Base-by-base conservation (phyloP, 2,329 filamentous ascomycete genomes). In the Neonectria ditissima region DNA sequence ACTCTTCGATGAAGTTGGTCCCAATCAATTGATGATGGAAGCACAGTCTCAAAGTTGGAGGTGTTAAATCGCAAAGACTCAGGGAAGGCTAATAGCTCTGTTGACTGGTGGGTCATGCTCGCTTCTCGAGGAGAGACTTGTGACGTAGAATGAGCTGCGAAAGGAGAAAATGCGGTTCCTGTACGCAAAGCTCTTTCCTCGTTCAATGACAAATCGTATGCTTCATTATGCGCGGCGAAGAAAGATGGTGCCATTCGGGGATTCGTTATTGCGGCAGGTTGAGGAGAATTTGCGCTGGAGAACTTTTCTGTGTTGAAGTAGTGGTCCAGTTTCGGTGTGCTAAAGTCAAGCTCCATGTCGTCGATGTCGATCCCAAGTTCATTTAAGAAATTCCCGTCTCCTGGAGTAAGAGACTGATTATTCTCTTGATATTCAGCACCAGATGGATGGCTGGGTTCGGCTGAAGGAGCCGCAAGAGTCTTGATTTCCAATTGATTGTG, bases 381-480 rank as follows among this genome's bases (percentile, higher is more conserved):
- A 5, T 5, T 4, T 3, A 20, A 5, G 2, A 32, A 32, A 10
- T 11, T 16, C 13, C 2, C 47, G 8, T 32, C 8, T 20, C 4
- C 26, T 32, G 4, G 9, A 8, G 2, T 10, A 2, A 20, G 13
- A 6, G n/a, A 5, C 4, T 5, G 5, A 5, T 32, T 14, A 11
- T 8, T 4, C 5, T 11, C 26, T 1, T 22, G n/a, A 4, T 10
- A 14, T 9, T 0, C 4, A 14, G 5, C 9, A 3, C 16, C 1
- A 2, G 4, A 2, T 8, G 28, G 9, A 14, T 20, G 8, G 4
- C 13, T 1, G 2, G 13, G 11, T n/a, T 10, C n/a, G 9, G 6
- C 5, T 20, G 47, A 6, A 20, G 20, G 5, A 9, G 16, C 4
- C 2, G 8, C 5, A 1, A 10, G 18, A 32, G 2, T 18, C 26